Base-by-base conservation (phyloP, 2,329 filamentous ascomycete species). In the Hypoxylon sp. region DNA sequence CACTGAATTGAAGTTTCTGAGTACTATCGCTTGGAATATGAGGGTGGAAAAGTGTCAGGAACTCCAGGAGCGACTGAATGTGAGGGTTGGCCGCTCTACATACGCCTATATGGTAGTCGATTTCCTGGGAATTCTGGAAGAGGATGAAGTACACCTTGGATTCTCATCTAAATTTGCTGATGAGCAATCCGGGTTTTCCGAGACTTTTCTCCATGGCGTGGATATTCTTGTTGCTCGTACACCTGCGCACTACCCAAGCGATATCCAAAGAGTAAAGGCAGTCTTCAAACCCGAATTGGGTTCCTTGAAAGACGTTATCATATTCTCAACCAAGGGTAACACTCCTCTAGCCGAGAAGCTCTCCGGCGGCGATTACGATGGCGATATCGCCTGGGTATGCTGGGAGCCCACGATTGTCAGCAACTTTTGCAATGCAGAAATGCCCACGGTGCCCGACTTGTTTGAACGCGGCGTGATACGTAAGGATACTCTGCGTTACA, bases 321-420 rank as follows among this genome's bases (percentile, higher is more conserved):
- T 97, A 0, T 97, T 98, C 69, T 83, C 92, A 0, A 82, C 81
- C 0, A 85, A 84, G 63, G 91, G 91, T 0, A 74, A 83, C 24
- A 79, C 78, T 0, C 86, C 91, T 0, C 81, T 93, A 0, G 92
- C 91, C 0, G 85, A 87, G 7, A 89, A 89, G 71, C 80, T 95
- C 0, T 92, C 91, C 1, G 92, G 92, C 0, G 92, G 92, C 0
- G 92, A 95, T 72, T 95, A 93, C 66, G 92, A 95, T 69, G 92
- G 92, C 0, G 92, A 96, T 66, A 84, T 80, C n/a, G 87, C 91
- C 3, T 94, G 91, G 91, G 78, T 93, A 0, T 93, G 90, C 71
- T 95, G 90, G 90, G 91, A 94, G 26, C 79, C 81, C 0, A 77
- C 79, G 0, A 83, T 96, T 2, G 90, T 92, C 0, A 70, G 80